Percentiles rank a stretch among this genome's conserved stretches.
phyloP scores from a whole-genome alignment of 1,139 yeast genomes.

The Barnettozyma hawaiiensis region DNA sequence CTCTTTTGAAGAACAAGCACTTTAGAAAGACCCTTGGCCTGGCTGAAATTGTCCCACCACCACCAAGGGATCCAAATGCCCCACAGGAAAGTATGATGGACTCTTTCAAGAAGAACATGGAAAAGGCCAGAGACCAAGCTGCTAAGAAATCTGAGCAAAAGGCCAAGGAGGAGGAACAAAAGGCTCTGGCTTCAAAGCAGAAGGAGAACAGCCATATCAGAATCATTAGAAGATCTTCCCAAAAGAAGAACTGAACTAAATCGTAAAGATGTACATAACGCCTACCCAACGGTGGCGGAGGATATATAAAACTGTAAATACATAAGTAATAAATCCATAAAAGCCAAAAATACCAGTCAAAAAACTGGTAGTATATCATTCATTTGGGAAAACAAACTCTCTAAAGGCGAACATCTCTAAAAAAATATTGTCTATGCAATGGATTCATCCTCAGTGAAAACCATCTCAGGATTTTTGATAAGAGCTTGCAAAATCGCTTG shows the following conservation, averaged over 20 bases:
- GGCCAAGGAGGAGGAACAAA: conserved; percentile 29
- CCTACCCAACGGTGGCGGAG: background rate
- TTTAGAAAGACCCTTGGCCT: conserved; percentile 58
- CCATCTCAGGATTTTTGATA: conserved; percentile 31
- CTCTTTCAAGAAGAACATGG: conserved; percentile 57
- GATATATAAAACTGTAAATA: conserved; percentile 1
- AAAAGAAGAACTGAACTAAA: conserved; percentile 19
- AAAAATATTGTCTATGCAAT: background rate
- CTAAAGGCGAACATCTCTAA: too few species aligned
- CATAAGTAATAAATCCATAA: background rate
- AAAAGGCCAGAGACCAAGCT: conserved; percentile 49
- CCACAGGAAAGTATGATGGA: conserved; percentile 39
- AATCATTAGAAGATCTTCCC: conserved; percentile 30
- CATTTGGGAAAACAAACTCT: too few species aligned
- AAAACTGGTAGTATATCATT: too few species aligned
- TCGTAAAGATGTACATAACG: background rate
- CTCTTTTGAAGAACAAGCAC: conserved; percentile 50
- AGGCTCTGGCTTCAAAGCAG: conserved; percentile 28
- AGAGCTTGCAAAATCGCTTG: conserved; percentile 35
- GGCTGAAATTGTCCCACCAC: conserved; percentile 56
- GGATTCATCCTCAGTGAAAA: conserved; percentile 17
- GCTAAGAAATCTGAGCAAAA: conserved; percentile 35
- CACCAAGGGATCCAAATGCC: conserved; percentile 34
- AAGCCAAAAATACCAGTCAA: background rate
- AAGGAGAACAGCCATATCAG: conserved; percentile 30